Evolutionary conservation across 176 grass and related monocot species (phyloP), one percentile per base, ranked within the genome.

Genomic region (Musa acuminata): DNA sequence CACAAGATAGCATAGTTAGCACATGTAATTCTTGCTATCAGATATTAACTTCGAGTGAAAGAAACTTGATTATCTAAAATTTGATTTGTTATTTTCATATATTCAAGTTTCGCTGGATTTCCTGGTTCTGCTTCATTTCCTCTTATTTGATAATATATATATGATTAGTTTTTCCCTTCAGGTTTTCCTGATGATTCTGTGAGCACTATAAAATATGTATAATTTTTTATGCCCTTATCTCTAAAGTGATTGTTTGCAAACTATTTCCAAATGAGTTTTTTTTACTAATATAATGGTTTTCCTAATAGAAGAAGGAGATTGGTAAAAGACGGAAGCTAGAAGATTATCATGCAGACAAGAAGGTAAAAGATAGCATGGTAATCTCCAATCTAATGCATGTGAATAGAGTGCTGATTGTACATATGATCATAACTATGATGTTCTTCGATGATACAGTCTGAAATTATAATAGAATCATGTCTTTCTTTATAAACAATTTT

Each of bases 361-460:
- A 91, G 62, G 67, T 81, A 64, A 85, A 73, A 81, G 88, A 95
- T 63, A 86, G 76, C 78, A 95, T 92, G 91, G 91, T 95, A 89
- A 27, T 69, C 20, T 78, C 24, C 72, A 53, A 70, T 27, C 21
- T 71, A 55, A 66, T 43, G 17, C 12, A 54, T 79, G 53, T 17
- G 9, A 55, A 20, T 57, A 57, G 57, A 74, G 1, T 55, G 14
- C 8, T 51, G 29, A 70, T 11, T 19, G 2, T 19, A 20, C 9
- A 10, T n/a, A 50, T 70, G 43, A 51, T 21, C 57, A 60, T 60
- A 14, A 20, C 9, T 12, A 19, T 12, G 51, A 11, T 70, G 10
- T 9, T 20, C 21, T 20, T n/a, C 35, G 2, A n/a, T 35, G 16
- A 51, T 9, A 50, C 29, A n/a, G n/a, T 51, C 29, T n/a, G 17